These are phyloP conservation scores for Blastocystis hominis DNA, from an alignment of 352 stramenopile genomes.

Conservation along the genomic window DNA sequence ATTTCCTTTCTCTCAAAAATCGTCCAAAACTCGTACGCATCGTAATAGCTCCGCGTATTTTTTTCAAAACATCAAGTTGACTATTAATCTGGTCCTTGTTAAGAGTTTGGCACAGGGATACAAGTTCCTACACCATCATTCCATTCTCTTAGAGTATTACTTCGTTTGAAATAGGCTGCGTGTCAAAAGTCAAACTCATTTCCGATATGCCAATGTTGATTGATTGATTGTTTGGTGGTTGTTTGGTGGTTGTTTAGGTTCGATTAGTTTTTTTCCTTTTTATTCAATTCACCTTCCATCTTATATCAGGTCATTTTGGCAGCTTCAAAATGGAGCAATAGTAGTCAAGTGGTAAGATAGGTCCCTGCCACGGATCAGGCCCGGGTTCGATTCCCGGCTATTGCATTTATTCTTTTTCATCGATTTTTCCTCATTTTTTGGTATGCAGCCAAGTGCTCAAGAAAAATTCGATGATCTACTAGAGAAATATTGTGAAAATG, in stretches of 20 bases:
- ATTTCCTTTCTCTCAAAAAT: neutral
- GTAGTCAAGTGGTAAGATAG: slow-evolving; percentile 59
- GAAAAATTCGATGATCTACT: neutral
- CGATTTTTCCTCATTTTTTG: neutral
- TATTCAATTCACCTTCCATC: too few species aligned
- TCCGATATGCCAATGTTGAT: neutral
- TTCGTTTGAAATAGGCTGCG: neutral
- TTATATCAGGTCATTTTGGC: too few species aligned
- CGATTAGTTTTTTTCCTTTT: too few species aligned
- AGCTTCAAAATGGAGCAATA: slow-evolving; percentile 10
- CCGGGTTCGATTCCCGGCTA: slow-evolving; percentile 58
- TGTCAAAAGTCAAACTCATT: slow-evolving; percentile 33
- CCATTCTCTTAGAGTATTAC: neutral
- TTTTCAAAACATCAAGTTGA: neutral
- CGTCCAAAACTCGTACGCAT: neutral
- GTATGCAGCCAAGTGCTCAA: neutral
- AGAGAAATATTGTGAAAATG: too few species aligned
- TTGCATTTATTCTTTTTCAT: slow-evolving; percentile 42
- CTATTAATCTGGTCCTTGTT: neutral
- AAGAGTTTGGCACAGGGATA: neutral
- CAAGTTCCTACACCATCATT: neutral
- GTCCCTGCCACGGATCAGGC: slow-evolving; percentile 57
- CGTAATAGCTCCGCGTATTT: slow-evolving; percentile 16
- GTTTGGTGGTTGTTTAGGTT: too few species aligned
- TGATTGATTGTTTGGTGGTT: neutral